phyloP scores from a whole-genome alignment of 371 early-diverging fungal genomes.

The Apophysomyces ossiformis region DNA sequence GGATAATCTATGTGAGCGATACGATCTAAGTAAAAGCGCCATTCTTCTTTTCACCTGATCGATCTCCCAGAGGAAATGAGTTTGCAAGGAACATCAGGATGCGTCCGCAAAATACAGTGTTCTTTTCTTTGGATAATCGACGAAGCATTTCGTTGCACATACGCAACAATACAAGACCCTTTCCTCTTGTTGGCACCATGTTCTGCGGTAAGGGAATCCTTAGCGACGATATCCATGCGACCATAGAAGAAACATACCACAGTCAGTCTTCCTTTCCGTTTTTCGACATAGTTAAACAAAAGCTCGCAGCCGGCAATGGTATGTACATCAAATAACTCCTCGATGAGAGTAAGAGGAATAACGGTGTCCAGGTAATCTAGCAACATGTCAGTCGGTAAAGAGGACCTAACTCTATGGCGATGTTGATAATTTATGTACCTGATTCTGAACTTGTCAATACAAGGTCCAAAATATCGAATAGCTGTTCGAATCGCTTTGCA shows the following conservation, averaged over 20 bases:
- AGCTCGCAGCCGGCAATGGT: conserved; percentile 63
- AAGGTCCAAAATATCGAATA: conserved; percentile 45
- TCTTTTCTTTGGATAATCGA: conserved; percentile 77
- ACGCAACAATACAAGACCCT: conserved; percentile 80
- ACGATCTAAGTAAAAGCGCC: background rate
- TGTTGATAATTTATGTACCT: conserved; percentile 18
- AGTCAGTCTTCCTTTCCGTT: conserved; percentile 55
- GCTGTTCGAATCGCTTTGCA: conserved; percentile 25
- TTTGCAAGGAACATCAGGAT: conserved; percentile 82
- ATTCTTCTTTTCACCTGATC: conserved; percentile 51
- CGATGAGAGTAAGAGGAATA: conserved; percentile 58
- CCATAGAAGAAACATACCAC: conserved; percentile 42
- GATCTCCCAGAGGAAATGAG: conserved; percentile 79
- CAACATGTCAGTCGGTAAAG: background rate
- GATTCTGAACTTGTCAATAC: conserved; percentile 38
- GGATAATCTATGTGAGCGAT: background rate
- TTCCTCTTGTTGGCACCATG: conserved; percentile 76
- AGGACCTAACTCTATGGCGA: background rate
- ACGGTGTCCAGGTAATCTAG: conserved; percentile 47
- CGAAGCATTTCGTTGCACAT: conserved; percentile 85
- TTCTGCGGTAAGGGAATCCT: conserved; percentile 38
- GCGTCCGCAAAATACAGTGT: conserved; percentile 83
- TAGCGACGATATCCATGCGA: background rate
- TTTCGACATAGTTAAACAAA: conserved; percentile 71
- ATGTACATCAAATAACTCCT: conserved; percentile 72